Conservation (phyloP, 2,329 filamentous ascomycete genomes). For the Cordyceps javanica region DNA sequence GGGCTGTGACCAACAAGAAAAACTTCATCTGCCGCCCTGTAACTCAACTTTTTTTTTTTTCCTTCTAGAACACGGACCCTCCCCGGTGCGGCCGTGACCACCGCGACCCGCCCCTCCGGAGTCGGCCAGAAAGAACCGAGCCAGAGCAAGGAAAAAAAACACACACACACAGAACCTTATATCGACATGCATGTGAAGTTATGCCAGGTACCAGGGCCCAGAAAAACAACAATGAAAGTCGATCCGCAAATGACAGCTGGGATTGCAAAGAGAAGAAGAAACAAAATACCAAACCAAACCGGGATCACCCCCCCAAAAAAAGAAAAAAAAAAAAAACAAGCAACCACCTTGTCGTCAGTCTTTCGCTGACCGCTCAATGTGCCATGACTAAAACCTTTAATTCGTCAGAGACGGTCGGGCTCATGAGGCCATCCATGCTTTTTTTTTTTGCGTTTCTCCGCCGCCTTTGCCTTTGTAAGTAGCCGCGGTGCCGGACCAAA, state of each 20-base stretch:
- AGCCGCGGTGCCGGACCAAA: neutral
- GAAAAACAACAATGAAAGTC: no score
- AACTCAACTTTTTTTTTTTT: neutral
- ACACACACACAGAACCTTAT: no score
- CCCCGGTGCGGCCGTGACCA: neutral
- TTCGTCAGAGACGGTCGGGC: neutral
- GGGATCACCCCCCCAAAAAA: no score
- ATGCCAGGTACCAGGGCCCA: neutral
- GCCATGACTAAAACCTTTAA: neutral
- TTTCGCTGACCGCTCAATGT: neutral
- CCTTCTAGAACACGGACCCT: neutral
- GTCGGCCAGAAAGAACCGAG: neutral
- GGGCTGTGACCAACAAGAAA: neutral
- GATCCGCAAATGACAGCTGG: no score
- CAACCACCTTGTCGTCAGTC: neutral
- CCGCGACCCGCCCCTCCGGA: neutral
- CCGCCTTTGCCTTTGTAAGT: neutral
- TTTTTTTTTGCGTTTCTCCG: no score
- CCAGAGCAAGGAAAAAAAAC: neutral
- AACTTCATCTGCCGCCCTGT: neutral
- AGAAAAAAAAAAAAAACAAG: neutral
- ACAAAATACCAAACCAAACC: no score
- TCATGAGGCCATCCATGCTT: neutral
- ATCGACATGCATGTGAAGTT: neutral
- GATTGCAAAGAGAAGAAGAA: no score